Percentiles rank a stretch among this genome's conserved stretches.
phyloP scores from a whole-genome alignment of 768 basidiomycete genomes.

The Boletales sp. region DNA sequence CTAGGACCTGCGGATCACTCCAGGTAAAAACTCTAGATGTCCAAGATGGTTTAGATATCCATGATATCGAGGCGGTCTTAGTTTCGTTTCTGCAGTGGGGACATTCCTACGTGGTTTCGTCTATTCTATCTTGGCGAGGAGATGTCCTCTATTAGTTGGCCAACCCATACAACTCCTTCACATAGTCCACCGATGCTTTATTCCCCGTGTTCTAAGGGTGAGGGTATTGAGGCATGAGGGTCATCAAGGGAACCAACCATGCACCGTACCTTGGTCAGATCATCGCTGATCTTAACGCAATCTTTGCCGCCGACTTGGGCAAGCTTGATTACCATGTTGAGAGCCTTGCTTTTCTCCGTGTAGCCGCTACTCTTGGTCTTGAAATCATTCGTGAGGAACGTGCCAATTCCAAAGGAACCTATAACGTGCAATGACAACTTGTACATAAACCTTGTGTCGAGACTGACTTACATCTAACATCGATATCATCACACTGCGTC shows the following conservation, averaged over 20 bases:
- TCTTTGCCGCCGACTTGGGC: conserved; percentile 65
- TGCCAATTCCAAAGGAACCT: conserved; percentile 95
- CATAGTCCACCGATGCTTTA: conserved; percentile 49
- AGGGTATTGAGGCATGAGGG: background rate
- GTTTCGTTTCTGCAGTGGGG: conserved; percentile 9
- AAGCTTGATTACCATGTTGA: conserved; percentile 97
- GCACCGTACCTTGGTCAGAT: conserved; percentile 65
- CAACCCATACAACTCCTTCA: conserved; percentile 39
- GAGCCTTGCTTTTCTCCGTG: conserved; percentile 65
- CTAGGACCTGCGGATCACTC: conserved; percentile 35
- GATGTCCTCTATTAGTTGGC: background rate
- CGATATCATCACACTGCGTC: conserved; percentile 68
- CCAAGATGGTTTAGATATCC: conserved; percentile 40
- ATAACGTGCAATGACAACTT: background rate
- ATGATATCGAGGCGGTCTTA: conserved; percentile 46
- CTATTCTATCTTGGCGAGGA: too few species aligned
- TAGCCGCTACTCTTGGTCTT: conserved; percentile 38
- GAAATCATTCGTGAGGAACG: conserved; percentile 90
- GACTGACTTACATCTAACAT: conserved; percentile 51
- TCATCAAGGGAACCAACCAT: background rate
- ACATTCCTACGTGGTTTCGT: too few species aligned
- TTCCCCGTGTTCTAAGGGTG: conserved; percentile 68
- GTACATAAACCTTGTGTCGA: too few species aligned
- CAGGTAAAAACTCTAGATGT: conserved; percentile 29
- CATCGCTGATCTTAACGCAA: conserved; percentile 94